A percentile compares a stretch with the other conserved stretches of the same genome.
These are phyloP conservation scores for Citrus cavaleriei DNA, from an alignment of 345 rosid species.

Conservation along the genomic window DNA sequence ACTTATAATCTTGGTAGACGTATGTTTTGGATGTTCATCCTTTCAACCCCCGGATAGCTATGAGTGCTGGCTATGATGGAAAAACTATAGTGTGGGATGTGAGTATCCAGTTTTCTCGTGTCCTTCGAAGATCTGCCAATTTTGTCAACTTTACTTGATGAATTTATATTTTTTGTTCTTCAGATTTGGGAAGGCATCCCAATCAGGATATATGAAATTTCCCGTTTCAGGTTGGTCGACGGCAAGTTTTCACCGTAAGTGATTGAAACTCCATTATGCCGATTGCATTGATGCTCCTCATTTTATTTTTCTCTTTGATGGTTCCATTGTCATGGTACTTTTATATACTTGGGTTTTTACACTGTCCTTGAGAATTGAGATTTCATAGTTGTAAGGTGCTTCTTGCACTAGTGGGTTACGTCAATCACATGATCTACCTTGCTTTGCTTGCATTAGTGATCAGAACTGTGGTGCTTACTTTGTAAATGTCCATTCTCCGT, in stretches of 20 bases:
- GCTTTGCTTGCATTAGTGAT: not conserved
- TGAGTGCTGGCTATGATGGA: conserved; percentile 99
- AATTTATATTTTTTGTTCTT: conserved; percentile 18
- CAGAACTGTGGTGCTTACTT: not conserved
- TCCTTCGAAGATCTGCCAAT: conserved; percentile 10
- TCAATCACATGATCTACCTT: not conserved
- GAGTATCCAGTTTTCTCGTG: conserved; percentile 42
- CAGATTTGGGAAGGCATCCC: conserved; percentile 99
- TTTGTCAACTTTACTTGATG: conserved; percentile 15
- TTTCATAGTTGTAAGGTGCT: not conserved
- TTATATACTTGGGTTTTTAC: not conserved
- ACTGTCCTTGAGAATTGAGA: not conserved
- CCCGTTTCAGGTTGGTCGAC: conserved; percentile 94
- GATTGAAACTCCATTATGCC: not conserved
- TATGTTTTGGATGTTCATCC: conserved; percentile 99
- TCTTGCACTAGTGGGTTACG: not conserved
- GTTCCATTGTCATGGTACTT: not conserved
- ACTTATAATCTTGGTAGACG: conserved; percentile 51
- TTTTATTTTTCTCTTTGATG: not conserved
- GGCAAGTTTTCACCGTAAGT: conserved; percentile 99
- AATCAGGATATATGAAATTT: conserved; percentile 80
- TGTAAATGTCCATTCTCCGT: not conserved
- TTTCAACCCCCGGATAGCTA: conserved; percentile 95
- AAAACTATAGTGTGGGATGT: conserved; percentile 98
- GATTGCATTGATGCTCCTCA: not conserved